Conservation (phyloP, 345 rosid genomes). For the Capsella bursapastoris region DNA sequence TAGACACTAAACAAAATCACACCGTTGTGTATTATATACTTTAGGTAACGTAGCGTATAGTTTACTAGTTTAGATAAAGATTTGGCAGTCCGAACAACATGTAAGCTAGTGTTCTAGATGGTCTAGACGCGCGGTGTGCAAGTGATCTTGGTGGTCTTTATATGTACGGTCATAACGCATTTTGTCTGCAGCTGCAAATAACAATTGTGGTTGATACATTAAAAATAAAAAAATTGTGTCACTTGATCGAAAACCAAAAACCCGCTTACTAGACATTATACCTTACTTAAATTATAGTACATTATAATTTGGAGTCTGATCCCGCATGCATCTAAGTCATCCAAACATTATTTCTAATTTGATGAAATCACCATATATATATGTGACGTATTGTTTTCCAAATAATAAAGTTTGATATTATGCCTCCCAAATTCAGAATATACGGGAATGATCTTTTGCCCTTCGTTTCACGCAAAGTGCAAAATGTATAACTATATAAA, state of each 20-base stretch:
- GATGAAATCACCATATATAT: background rate
- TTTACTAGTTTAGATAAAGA: constrained; percentile 2
- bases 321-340: background rate
- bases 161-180: no score
- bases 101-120: no score
- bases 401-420: background rate
- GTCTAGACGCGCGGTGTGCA: no score
- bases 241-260: background rate
- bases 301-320: background rate
- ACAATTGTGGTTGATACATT: background rate
- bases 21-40: background rate
- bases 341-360: background rate
- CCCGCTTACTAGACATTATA: background rate
- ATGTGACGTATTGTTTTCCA: background rate
- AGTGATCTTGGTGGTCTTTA: background rate
- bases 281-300: background rate
- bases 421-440: constrained; percentile 23
- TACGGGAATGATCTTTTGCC: constrained; percentile 36
- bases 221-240: background rate
- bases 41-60: background rate
- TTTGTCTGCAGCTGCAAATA: no score
- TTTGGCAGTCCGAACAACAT: background rate
- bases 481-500: constrained; percentile 2
- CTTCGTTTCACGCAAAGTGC: constrained; percentile 39
- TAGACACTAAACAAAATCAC: background rate